Conservation (phyloP, 2,329 filamentous ascomycete genomes). For the Monilinia polystroma region DNA sequence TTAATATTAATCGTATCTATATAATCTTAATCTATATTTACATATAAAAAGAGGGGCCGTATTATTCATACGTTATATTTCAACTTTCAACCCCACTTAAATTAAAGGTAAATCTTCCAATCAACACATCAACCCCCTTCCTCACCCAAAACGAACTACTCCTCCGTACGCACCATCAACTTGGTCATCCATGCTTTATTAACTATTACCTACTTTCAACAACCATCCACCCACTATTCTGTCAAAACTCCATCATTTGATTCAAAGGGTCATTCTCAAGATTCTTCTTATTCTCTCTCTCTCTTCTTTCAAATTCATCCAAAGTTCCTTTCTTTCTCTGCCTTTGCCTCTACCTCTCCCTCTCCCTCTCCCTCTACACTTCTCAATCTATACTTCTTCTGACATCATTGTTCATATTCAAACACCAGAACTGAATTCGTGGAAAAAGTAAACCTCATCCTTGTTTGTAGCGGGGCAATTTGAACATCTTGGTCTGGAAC, state of each 20-base stretch:
- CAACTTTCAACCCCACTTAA: too few relatives aligned
- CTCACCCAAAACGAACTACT: constrained; percentile 2
- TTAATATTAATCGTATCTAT: too few relatives aligned
- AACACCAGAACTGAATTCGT: not conserved
- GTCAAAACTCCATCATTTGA: not conserved
- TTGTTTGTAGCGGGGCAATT: constrained; percentile 21
- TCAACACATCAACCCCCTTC: not conserved
- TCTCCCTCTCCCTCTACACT: not conserved
- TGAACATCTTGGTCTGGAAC: constrained; percentile 19
- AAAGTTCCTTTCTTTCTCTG: not conserved
- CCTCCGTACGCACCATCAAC: not conserved
- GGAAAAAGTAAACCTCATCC: constrained; percentile 15
- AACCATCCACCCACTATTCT: not conserved
- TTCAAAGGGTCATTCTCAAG: not conserved
- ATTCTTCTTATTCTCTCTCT: not conserved
- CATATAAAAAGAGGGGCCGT: too few relatives aligned
- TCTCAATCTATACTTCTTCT: not conserved
- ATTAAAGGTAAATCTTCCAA: too few relatives aligned
- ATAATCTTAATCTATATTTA: too few relatives aligned
- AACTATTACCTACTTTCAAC: not conserved
- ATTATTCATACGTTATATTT: too few relatives aligned
- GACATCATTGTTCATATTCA: not conserved
- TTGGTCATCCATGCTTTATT: not conserved
- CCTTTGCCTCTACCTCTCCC: not conserved
- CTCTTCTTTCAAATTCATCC: not conserved